These are phyloP conservation scores for Agastache rugosa DNA, from an alignment of 257 asterid species.

Conservation along the genomic window DNA sequence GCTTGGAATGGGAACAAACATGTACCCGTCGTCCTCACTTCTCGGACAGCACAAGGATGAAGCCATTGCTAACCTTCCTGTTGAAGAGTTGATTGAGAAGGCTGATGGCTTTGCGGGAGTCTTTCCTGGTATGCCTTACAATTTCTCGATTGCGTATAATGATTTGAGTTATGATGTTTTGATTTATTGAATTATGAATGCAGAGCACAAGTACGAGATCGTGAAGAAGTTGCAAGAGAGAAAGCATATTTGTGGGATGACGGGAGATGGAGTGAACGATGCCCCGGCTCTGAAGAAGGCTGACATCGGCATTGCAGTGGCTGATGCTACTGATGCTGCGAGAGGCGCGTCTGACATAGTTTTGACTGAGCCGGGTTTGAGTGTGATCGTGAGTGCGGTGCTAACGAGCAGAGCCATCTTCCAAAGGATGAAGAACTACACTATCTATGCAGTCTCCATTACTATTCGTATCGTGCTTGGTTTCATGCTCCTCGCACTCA, in stretches of 20 bases:
- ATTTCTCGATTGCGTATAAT: neutral
- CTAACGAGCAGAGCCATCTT: conserved; percentile 63
- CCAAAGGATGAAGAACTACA: conserved; percentile 74
- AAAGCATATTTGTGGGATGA: conserved; percentile 67
- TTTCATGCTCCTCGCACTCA: conserved; percentile 62
- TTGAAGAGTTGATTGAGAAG: conserved; percentile 64
- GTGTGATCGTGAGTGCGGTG: conserved; percentile 62
- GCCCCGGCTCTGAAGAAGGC: conserved; percentile 67
- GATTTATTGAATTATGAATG: neutral
- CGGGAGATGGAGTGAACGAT: conserved; percentile 73
- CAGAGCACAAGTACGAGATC: conserved; percentile 65
- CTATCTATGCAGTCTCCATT: conserved; percentile 68
- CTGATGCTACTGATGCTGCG: conserved; percentile 69
- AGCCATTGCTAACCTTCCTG: conserved; percentile 44
- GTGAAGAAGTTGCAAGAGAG: conserved; percentile 65
- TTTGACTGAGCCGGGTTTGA: conserved; percentile 60
- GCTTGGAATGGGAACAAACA: conserved; percentile 71
- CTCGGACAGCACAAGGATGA: conserved; percentile 68
- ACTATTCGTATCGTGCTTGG: conserved; percentile 68
- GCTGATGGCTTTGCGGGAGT: conserved; percentile 74
- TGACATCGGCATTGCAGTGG: conserved; percentile 66
- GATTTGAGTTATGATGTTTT: neutral
- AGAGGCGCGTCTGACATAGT: conserved; percentile 63
- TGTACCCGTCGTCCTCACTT: conserved; percentile 69
- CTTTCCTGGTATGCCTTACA: conserved; percentile 50